Conservation (phyloP, 129 eudicot species). For the Chrysanthemum lavandulifolium region DNA sequence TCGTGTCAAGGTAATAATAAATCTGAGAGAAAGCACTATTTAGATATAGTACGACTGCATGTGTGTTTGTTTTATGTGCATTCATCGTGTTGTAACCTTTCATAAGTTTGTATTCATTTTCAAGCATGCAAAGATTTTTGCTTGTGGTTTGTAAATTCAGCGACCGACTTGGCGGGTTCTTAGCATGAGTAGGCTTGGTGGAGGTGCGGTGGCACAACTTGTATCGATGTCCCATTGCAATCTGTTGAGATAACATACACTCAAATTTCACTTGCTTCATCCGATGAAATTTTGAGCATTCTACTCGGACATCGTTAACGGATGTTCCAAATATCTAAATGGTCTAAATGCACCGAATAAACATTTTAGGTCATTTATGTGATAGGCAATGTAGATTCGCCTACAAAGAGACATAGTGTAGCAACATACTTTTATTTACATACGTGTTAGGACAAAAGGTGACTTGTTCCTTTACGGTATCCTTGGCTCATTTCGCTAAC, state of each 20-base stretch:
- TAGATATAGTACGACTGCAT: no score
- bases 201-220: slow-evolving; percentile 96
- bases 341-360: neutral
- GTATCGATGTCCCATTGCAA: slow-evolving; percentile 73
- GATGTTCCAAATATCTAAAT: neutral
- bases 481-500: no score
- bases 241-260: slow-evolving; percentile 58
- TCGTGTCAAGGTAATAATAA: slow-evolving; percentile 71
- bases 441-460: no score
- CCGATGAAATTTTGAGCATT: neutral
- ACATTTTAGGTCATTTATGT: neutral
- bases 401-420: neutral
- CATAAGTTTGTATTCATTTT: neutral
- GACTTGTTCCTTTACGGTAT: no score
- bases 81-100: neutral
- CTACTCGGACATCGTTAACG: neutral
- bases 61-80: neutral
- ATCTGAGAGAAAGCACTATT: no score
- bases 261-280: neutral
- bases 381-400: neutral
- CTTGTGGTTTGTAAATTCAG: neutral
- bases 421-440: no score
- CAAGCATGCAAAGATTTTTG: neutral
- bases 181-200: slow-evolving; percentile 99
- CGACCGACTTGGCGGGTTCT: slow-evolving; percentile 46